phyloP scores from a whole-genome alignment of 192 early-diverging fungal species.

The Oehlia diaphana region DNA sequence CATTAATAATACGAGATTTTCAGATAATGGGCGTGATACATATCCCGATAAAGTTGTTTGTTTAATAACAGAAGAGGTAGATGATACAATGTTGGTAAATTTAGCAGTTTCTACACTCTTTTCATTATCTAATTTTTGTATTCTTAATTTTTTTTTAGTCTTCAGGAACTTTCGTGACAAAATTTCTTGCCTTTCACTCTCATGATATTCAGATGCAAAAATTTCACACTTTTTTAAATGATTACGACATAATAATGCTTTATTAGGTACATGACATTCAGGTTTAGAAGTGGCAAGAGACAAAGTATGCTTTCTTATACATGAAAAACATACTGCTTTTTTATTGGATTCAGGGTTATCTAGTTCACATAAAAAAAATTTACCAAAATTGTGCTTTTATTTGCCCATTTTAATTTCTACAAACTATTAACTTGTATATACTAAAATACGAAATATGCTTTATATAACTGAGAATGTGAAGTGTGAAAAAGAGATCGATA shows the following conservation, averaged over 20 bases:
- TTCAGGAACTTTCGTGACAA: background rate
- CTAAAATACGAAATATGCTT: too few relatives aligned
- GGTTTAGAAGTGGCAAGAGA: background rate
- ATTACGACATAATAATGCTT: background rate
- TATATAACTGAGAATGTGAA: too few relatives aligned
- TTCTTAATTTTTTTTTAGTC: background rate
- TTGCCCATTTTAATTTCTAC: background rate
- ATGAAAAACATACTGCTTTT: background rate
- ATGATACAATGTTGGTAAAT: too few relatives aligned
- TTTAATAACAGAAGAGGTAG: background rate
- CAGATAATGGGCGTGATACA: conserved; percentile 8
- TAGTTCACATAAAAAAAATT: background rate
- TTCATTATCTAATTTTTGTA: too few relatives aligned
- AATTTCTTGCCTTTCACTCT: background rate
- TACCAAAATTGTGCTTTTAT: background rate
- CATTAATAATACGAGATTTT: conserved; percentile 18
- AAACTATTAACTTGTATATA: too few relatives aligned
- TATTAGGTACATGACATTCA: conserved; percentile 5
- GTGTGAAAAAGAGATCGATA: too few relatives aligned
- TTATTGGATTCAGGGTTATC: background rate
- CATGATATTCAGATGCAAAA: conserved; percentile 5
- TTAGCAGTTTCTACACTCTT: too few relatives aligned
- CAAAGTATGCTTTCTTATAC: background rate
- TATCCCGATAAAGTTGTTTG: background rate
- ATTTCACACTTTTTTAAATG: background rate